phyloP scores from a whole-genome alignment of 495 filamentous ascomycete species.

The Evernia prunastri region DNA sequence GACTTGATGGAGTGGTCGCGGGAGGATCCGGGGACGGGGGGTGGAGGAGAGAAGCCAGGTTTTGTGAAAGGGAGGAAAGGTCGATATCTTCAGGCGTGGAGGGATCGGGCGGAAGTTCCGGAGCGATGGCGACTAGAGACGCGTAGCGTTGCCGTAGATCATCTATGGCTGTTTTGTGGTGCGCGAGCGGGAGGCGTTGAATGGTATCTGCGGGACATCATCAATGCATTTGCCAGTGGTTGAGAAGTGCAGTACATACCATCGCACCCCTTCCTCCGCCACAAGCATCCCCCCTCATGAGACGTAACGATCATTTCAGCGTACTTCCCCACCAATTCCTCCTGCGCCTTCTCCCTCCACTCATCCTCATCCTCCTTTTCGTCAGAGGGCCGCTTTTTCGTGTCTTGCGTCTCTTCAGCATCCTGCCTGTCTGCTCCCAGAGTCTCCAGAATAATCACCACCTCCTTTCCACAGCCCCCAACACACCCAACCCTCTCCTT shows the following conservation, averaged over 20 bases:
- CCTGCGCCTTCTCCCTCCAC: slow-evolving; percentile 37
- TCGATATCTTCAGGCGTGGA: slow-evolving; percentile 41
- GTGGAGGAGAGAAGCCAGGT: slow-evolving; percentile 25
- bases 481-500: slow-evolving; percentile 76
- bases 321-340: slow-evolving; percentile 73
- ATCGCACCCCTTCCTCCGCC: slow-evolving; percentile 79
- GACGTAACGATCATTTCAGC: slow-evolving; percentile 60
- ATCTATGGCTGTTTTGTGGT: slow-evolving; percentile 49
- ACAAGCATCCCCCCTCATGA: slow-evolving; percentile 79
- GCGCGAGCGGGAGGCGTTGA: slow-evolving; percentile 51
- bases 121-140: slow-evolving; percentile 41
- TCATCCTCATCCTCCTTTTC: slow-evolving; percentile 18
- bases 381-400: neutral
- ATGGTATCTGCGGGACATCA: slow-evolving; percentile 39
- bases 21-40: slow-evolving; percentile 20
- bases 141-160: slow-evolving; percentile 56
- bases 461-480: slow-evolving; percentile 69
- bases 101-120: slow-evolving; percentile 47
- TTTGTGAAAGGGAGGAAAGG: slow-evolving; percentile 31
- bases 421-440: slow-evolving; percentile 10
- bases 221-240: neutral
- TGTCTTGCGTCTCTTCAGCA: slow-evolving; percentile 14
- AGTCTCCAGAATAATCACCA: slow-evolving; percentile 72
- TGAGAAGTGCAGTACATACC: slow-evolving; percentile 43
- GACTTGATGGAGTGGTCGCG: slow-evolving; percentile 6